A percentile compares a stretch with the other conserved stretches of the same genome.
These are phyloP conservation scores for Tuber aestivum DNA, from an alignment of 495 filamentous ascomycete species.

Conservation along the genomic window DNA sequence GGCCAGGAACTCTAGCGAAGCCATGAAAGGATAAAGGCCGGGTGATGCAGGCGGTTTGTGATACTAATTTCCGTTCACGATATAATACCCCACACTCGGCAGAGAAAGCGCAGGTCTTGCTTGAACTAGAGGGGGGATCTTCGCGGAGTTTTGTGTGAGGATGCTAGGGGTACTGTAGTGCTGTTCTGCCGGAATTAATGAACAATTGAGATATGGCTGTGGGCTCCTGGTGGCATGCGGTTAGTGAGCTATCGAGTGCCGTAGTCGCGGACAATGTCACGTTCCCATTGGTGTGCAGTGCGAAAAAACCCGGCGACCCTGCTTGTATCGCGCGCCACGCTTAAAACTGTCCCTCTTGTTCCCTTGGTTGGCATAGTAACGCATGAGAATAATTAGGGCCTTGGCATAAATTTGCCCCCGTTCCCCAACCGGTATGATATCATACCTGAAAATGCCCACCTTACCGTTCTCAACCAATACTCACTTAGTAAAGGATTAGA, in stretches of 20 bases:
- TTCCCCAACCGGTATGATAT: no score
- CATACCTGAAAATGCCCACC: neutral
- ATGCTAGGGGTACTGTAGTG: neutral
- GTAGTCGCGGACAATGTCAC: neutral
- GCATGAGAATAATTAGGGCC: neutral
- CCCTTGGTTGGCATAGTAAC: neutral
- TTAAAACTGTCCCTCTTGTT: no score
- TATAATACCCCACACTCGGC: neutral
- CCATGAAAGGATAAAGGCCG: conserved; percentile 4
- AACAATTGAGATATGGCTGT: neutral
- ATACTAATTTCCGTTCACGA: neutral
- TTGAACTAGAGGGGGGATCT: neutral
- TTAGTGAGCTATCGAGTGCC: neutral
- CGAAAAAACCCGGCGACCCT: neutral
- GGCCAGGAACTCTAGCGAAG: conserved; percentile 23
- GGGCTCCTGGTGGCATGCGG: neutral
- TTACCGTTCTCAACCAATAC: neutral
- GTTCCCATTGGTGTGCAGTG: no score
- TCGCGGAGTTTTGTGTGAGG: neutral
- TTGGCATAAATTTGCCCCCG: neutral
- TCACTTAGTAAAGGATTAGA: neutral
- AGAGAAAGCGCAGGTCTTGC: neutral
- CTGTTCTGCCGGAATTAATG: neutral
- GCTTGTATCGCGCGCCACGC: no score
- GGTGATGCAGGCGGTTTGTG: conserved; percentile 9